A percentile compares a stretch with the other conserved stretches of the same genome.
Evolutionary conservation across 148 eudicot genomes (phyloP).

Genomic region (Vaccinium macrocarpon): DNA sequence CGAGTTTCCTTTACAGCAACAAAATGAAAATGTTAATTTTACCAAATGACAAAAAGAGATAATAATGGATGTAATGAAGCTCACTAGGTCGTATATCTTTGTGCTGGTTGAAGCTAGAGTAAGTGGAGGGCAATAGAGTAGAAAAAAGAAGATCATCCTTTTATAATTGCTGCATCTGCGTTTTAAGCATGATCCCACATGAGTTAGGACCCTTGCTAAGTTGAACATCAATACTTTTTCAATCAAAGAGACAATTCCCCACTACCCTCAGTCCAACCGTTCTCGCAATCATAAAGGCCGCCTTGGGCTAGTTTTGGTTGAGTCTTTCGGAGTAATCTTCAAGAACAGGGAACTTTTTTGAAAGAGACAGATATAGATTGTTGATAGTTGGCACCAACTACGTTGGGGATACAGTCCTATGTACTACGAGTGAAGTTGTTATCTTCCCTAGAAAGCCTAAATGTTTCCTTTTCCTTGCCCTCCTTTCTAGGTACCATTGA

Average conservation of each 20-base stretch:
- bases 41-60: not conserved
- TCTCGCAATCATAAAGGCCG: no score
- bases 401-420: not conserved
- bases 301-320: no score
- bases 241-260: no score
- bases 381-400: not conserved
- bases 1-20: conserved; percentile 25
- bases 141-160: not conserved
- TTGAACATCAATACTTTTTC: not conserved
- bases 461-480: not conserved
- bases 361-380: not conserved
- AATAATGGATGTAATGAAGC: not conserved
- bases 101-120: not conserved
- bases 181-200: not conserved
- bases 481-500: not conserved
- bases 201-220: not conserved
- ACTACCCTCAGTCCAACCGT: no score
- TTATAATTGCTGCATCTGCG: not conserved
- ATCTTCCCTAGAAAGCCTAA: no score
- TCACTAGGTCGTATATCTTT: not conserved
- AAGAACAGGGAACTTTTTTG: no score
- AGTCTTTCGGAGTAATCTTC: no score
- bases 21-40: not conserved
- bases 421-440: not conserved
- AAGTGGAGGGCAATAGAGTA: not conserved